Evolutionary conservation across 2,329 filamentous ascomycete species (phyloP), one percentile per base, ranked within the genome.

Genomic region (Zelopaecilomyces penicillatus): DNA sequence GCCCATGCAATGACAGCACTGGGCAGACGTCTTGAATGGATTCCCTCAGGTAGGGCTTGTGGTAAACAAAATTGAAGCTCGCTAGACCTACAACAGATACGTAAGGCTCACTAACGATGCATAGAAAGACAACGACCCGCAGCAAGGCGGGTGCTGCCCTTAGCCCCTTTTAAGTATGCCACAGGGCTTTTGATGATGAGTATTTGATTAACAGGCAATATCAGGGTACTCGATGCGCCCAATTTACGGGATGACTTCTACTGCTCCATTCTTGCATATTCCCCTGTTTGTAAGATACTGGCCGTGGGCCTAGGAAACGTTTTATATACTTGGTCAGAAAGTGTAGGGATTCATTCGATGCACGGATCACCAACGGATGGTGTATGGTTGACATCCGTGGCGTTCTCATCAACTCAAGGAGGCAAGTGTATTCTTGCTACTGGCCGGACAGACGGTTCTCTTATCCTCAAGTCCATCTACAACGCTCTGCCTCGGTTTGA

Each of bases 181-280:
- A 19, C 19, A 19, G 19, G 19, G 9, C 19, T 30, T 5, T 12
- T 38, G 11, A 30, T 30, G 2, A 6, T 4, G 19, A 6, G 37
- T 48, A 38, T 44, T 30, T n/a, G 28, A 37, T 59, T 74, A 45
- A 73, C 57, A 46, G 19, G 19, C 19, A 19, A 27, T 7, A 10
- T 10, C 50, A 85, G 81, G 66, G 85, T 96, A 5, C 74, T 98
- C 5, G 88, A 96, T 65, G 91, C 91, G 6, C 89, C 90, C 3
- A 79, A 81, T 42, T 71, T 97, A n/a, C 81, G 88, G 45, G 89
- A 97, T 56, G 91, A 98, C 63, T 98, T 90, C 62, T 98, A 98
- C 62, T 96, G 89, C 65, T 93, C 90, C 0, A 75, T 90, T 3
- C 73, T 98, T 43, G 88, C 93, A 7, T 97, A 95, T 62, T 95